Percentiles rank a stretch among this genome's conserved stretches.
Conservation (phyloP, 331 rosid species). For the Quercus tomentella region DNA sequence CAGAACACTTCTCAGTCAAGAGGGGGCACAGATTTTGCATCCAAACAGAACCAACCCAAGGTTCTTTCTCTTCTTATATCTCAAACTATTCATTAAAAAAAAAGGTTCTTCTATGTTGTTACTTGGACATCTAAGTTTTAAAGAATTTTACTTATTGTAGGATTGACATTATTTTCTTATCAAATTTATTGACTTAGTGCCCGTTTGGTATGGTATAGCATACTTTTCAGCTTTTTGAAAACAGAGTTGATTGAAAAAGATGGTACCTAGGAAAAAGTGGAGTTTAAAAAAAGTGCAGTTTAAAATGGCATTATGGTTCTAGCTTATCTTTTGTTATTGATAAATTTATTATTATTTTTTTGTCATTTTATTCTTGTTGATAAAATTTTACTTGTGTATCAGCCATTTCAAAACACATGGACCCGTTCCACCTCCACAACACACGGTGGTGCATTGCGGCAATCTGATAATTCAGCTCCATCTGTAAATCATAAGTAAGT, state of each 20-base stretch:
- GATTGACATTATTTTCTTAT: neutral
- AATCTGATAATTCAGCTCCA: slow-evolving; percentile 49
- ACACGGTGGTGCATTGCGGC: slow-evolving; percentile 24
- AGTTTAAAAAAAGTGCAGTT: no score
- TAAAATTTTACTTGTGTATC: slow-evolving; percentile 26
- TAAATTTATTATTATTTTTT: neutral
- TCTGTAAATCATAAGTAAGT: slow-evolving; percentile 58
- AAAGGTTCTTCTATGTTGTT: neutral
- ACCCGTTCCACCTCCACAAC: slow-evolving; percentile 46
- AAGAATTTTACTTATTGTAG: neutral
- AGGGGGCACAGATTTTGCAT: slow-evolving; percentile 27
- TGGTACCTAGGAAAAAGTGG: no score
- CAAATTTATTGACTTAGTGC: slow-evolving; percentile 1
- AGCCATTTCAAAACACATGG: slow-evolving; percentile 90
- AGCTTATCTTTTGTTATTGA: neutral
- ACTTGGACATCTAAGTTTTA: neutral
- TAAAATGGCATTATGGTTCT: no score
- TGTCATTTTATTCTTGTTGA: slow-evolving; percentile 10
- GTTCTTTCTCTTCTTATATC: slow-evolving; percentile 28
- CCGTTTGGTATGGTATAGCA: no score
- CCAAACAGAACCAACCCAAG: slow-evolving; percentile 49
- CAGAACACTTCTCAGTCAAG: slow-evolving; percentile 45
- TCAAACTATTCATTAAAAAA: neutral
- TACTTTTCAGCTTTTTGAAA: no score
- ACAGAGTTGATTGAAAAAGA: no score